Evolutionary conservation across 768 basidiomycete species (phyloP).

Genomic region (Suillus clintonianus): DNA sequence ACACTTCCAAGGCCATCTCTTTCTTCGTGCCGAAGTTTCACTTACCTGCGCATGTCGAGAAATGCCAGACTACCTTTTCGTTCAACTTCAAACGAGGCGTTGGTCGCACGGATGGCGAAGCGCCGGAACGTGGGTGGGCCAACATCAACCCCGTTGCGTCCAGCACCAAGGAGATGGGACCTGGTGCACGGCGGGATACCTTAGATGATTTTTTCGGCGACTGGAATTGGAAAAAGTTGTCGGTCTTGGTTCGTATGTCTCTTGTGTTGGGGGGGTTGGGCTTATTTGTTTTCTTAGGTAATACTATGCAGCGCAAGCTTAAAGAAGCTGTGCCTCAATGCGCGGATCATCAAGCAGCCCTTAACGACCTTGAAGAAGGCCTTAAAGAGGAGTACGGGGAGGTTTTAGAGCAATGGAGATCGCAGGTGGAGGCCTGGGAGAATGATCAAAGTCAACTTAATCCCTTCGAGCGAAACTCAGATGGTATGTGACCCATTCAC

Average conservation of each 20-base stretch:
- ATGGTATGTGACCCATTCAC: too few species aligned
- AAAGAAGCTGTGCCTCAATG: conserved; percentile 9
- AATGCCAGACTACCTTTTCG: conserved; percentile 32
- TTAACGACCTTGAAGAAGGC: conserved; percentile 4
- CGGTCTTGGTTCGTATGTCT: too few species aligned
- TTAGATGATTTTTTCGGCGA: conserved; percentile 40
- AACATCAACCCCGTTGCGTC: conserved; percentile 30
- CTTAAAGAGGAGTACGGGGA: neutral
- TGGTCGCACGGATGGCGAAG: conserved; percentile 38
- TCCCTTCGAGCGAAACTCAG: too few species aligned
- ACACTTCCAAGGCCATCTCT: too few species aligned
- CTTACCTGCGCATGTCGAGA: too few species aligned
- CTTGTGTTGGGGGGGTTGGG: conserved; percentile 3
- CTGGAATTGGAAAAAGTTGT: conserved; percentile 37
- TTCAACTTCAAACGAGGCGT: conserved; percentile 28
- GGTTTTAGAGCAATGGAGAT: too few species aligned
- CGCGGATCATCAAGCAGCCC: conserved; percentile 8
- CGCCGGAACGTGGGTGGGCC: conserved; percentile 39
- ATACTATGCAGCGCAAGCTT: conserved; percentile 1
- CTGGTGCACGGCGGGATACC: conserved; percentile 31
- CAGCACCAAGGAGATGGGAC: conserved; percentile 40
- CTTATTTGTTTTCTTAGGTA: neutral
- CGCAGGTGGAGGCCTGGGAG: too few species aligned
- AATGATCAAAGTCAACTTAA: too few species aligned
- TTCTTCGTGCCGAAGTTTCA: too few species aligned